These are phyloP conservation scores for Tetracentron sinense DNA, from an alignment of 164 flowering plant genomes.

Conservation along the genomic window DNA sequence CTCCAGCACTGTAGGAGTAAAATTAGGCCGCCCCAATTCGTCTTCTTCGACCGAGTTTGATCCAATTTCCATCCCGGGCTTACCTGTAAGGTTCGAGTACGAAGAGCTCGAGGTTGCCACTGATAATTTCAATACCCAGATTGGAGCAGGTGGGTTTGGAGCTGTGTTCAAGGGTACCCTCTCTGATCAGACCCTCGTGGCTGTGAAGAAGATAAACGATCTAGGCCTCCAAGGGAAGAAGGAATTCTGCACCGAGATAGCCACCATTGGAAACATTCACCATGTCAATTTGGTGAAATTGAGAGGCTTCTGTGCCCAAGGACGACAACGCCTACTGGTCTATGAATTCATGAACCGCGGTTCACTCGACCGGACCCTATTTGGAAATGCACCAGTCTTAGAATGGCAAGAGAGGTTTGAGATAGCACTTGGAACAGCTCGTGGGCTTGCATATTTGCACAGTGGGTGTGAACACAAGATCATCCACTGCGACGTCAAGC, in stretches of 20 bases:
- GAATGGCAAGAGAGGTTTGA: slow-evolving; percentile 89
- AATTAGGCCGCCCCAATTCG: slow-evolving; percentile 27
- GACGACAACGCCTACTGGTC: slow-evolving; percentile 60
- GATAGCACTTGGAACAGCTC: slow-evolving; percentile 80
- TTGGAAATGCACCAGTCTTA: slow-evolving; percentile 57
- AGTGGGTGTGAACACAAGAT: slow-evolving; percentile 74
- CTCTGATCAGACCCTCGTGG: slow-evolving; percentile 60
- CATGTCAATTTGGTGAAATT: slow-evolving; percentile 80
- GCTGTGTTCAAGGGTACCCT: slow-evolving; percentile 69
- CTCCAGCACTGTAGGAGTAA: slow-evolving; percentile 14
- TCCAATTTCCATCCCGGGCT: slow-evolving; percentile 59
- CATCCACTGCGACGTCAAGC: slow-evolving; percentile 87
- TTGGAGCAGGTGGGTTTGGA: slow-evolving; percentile 89
- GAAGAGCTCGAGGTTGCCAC: slow-evolving; percentile 68
- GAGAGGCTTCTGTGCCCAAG: slow-evolving; percentile 74
- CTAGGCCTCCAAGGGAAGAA: slow-evolving; percentile 63
- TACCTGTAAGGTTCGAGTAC: slow-evolving; percentile 64
- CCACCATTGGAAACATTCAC: slow-evolving; percentile 75
- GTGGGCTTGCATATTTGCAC: slow-evolving; percentile 86
- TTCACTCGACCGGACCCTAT: slow-evolving; percentile 68
- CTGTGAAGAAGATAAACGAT: slow-evolving; percentile 73
- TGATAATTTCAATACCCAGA: slow-evolving; percentile 46
- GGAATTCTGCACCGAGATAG: slow-evolving; percentile 87
- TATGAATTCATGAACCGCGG: slow-evolving; percentile 90
- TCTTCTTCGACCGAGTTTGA: slow-evolving; percentile 49